Base-by-base conservation (phyloP, 352 stramenopile genomes). In the Globisporangium heterothallicum region DNA sequence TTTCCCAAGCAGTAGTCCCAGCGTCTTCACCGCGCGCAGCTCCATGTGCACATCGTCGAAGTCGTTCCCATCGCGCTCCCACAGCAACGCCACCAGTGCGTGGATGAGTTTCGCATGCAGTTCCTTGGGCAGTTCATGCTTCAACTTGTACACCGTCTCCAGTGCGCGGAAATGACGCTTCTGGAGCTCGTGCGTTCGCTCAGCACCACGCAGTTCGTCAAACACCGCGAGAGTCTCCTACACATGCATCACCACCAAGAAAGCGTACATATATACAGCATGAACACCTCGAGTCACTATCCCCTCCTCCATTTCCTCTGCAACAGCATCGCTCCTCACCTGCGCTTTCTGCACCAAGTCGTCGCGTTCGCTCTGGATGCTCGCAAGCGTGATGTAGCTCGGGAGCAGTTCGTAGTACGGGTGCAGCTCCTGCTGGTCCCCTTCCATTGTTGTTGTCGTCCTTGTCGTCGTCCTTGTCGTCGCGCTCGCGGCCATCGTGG, bases 91-190 rank as follows among this genome's bases (percentile, higher is more conserved):
- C 27, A 80, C 59, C 19, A 90, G 56, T 41, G 56, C 57, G 6
- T 72, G 49, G 40, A 86, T 78, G 14, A 90, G 58, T 38, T 74
- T 35, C 12, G 48, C 19, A 22, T 84, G 74, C 35, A 87, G 35
- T 19, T 50, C 2, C 29, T 56, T 46, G 2, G 74, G 68, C 44
- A 90, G 55, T 47, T 61, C 61, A 49, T 88, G 72, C 52, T 90
- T 90, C 49, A 88, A 63, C 40, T 76, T 72, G 63, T 77, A 81
- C 18, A 82, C 62, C 41, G 66, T 88, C 32, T 81, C 65, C 2
- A 90, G 24, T 21, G 52, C 62, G 43, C 74, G 77, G 41, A 88
- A 86, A 46, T 90, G 79, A 24, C 61, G 74, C 29, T 75, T 81
- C 51, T 81, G 64, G 4, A 89, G 58, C 22, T 26, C n/a, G 7